A percentile compares a stretch with the other conserved stretches of the same genome.
Conservation (phyloP, 306 rosid species). For the Herpetospermum pedunculosum region DNA sequence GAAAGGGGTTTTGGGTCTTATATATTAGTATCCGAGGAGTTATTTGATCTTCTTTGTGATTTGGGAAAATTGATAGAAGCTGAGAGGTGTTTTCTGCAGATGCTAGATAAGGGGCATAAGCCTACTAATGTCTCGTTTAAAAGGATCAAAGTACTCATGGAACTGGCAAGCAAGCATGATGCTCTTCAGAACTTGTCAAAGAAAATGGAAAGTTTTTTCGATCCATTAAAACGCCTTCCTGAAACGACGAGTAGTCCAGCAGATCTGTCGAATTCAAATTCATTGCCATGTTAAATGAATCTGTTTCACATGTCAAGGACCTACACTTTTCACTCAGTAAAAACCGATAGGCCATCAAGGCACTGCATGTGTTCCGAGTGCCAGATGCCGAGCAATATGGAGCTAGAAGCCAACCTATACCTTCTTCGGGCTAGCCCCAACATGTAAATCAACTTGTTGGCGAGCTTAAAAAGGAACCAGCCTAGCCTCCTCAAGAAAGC, state of each 20-base stretch:
- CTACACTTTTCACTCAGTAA: not conserved
- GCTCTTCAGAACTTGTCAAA: slow-evolving; percentile 46
- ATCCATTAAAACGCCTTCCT: slow-evolving; percentile 17
- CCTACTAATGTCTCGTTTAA: slow-evolving; percentile 67
- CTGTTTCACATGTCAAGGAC: not conserved
- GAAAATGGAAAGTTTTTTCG: slow-evolving; percentile 51
- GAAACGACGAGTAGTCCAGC: slow-evolving; percentile 10
- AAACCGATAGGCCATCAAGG: not conserved
- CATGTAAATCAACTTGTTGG: not conserved
- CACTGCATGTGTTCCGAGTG: not conserved
- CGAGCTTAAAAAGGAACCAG: not conserved
- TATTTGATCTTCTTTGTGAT: slow-evolving; percentile 82
- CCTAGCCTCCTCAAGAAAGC: not conserved
- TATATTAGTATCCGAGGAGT: slow-evolving; percentile 69
- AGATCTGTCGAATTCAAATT: slow-evolving; percentile 9
- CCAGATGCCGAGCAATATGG: not conserved
- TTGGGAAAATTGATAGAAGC: slow-evolving; percentile 63
- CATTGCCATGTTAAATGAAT: slow-evolving; percentile 4
- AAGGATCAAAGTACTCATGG: slow-evolving; percentile 86
- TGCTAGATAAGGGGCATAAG: slow-evolving; percentile 80
- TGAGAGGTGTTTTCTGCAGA: slow-evolving; percentile 74
- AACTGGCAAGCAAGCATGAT: slow-evolving; percentile 56
- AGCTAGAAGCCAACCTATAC: not conserved
- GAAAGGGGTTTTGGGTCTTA: slow-evolving; percentile 79
- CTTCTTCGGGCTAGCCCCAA: not conserved